A percentile compares a stretch with the other conserved stretches of the same genome.
Conservation (phyloP, 495 filamentous ascomycete genomes). For the Patellaria atrata region DNA sequence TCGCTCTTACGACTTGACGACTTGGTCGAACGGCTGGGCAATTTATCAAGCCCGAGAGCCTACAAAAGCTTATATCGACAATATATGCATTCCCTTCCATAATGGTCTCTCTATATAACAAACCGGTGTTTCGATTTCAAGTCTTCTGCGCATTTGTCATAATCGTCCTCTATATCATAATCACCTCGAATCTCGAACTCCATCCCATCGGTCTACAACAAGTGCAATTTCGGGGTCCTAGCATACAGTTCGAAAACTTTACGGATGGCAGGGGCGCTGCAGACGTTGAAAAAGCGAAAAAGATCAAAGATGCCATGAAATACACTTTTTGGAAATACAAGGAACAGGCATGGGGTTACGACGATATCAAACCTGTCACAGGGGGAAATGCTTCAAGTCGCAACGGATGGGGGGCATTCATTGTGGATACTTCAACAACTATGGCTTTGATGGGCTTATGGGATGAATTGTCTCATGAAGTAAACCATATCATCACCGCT, state of each 20-base stretch:
- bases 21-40: too few relatives aligned
- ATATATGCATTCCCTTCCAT: too few relatives aligned
- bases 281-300: slow-evolving; percentile 15
- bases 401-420: slow-evolving; percentile 27
- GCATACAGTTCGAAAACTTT: slow-evolving; percentile 14
- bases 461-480: slow-evolving; percentile 19
- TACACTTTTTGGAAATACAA: slow-evolving; percentile 21
- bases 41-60: too few relatives aligned
- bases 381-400: slow-evolving; percentile 13
- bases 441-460: slow-evolving; percentile 26
- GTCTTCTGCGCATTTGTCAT: slow-evolving; percentile 21
- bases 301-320: slow-evolving; percentile 20
- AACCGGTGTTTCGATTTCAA: slow-evolving; percentile 19
- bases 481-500: slow-evolving; percentile 18
- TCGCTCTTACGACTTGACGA: too few relatives aligned
- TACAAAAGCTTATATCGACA: too few relatives aligned
- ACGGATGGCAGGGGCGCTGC: slow-evolving; percentile 13
- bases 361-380: slow-evolving; percentile 22
- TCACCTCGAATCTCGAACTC: not conserved
- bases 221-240: not conserved
- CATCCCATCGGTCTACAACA: not conserved
- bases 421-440: slow-evolving; percentile 23
- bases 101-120: too few relatives aligned
- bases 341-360: slow-evolving; percentile 22
- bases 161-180: slow-evolving; percentile 22